Evolutionary conservation across 257 asterid species (phyloP), one percentile per base, ranked within the genome.

Genomic region (Forsythia suspensa): DNA sequence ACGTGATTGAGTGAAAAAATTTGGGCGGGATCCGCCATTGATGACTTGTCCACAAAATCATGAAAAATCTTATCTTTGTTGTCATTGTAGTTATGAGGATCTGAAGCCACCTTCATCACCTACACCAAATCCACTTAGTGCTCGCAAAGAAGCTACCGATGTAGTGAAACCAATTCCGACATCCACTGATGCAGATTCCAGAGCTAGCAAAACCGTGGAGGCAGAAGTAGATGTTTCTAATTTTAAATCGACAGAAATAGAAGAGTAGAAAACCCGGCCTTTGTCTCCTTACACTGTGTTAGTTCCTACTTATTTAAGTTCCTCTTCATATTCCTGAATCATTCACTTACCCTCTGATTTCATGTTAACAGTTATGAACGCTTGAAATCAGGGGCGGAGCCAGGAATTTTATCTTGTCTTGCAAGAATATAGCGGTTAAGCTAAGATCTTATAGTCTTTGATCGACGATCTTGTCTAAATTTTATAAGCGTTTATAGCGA

Each of bases 321-420:
- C 66, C 66, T 48, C 40, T 59, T 52, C 43, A 8, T 42, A 55
- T 6, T 13, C 20, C 63, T 70, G 21, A 76, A 11, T 70, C 39
- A 57, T 65, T 80, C 36, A 55, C 76, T 77, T 72, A 76, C 46
- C 42, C 37, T 66, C 76, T 77, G 70, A 46, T 83, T 76, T 78
- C 21, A 40, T 74, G 4, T 79, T 77, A 63, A 57, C 86, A 91
- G 89, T 69, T 91, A 88, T 61, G 94, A 84, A 83, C 92, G 88
- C 83, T 77, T 88, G 84, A 91, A 89, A 83, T n/a, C n/a, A n/a
- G n/a, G n/a, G n/a, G n/a, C n/a, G n/a, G n/a, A n/a, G n/a, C n/a
- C n/a, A n/a, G n/a, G n/a, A n/a, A n/a, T n/a, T n/a, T n/a, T n/a
- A n/a, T n/a, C n/a, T n/a, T n/a, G n/a, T n/a, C n/a, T n/a, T n/a